These are phyloP conservation scores for Salix arbutifolia DNA, from an alignment of 345 rosid species.

Conservation along the genomic window DNA sequence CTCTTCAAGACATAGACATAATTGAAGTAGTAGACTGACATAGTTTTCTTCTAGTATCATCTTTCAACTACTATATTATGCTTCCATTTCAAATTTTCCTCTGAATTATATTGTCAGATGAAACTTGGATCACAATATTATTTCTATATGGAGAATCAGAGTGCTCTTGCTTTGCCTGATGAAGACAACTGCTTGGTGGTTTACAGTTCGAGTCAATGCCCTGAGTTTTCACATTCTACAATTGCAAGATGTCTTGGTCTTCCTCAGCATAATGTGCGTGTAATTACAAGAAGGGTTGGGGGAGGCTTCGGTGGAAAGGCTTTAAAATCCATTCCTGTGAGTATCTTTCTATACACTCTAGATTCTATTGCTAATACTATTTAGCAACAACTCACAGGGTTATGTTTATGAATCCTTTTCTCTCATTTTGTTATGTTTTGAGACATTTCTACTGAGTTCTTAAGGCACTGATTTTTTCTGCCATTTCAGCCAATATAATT, in stretches of 20 bases:
- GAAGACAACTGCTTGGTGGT: slow-evolving; percentile 77
- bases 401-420: no score
- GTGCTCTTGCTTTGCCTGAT: slow-evolving; percentile 87
- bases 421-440: no score
- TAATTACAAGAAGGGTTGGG: slow-evolving; percentile 83
- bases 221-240: slow-evolving; percentile 47
- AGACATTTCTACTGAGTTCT: no score
- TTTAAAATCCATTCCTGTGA: slow-evolving; percentile 63
- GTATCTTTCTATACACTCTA: slow-evolving; percentile 22
- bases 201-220: slow-evolving; percentile 67
- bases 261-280: slow-evolving; percentile 74
- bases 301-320: slow-evolving; percentile 97
- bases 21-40: neutral
- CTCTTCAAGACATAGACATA: neutral
- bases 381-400: no score
- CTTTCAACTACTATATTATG: neutral
- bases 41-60: no score
- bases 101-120: slow-evolving; percentile 34
- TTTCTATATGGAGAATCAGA: slow-evolving; percentile 85
- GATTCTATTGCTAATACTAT: no score
- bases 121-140: slow-evolving; percentile 78
- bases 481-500: no score
- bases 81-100: neutral
- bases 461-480: no score
- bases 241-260: slow-evolving; percentile 81